A percentile compares a stretch with the other conserved stretches of the same genome.
Evolutionary conservation across 768 basidiomycete genomes (phyloP).

Genomic region (Imleria badia): DNA sequence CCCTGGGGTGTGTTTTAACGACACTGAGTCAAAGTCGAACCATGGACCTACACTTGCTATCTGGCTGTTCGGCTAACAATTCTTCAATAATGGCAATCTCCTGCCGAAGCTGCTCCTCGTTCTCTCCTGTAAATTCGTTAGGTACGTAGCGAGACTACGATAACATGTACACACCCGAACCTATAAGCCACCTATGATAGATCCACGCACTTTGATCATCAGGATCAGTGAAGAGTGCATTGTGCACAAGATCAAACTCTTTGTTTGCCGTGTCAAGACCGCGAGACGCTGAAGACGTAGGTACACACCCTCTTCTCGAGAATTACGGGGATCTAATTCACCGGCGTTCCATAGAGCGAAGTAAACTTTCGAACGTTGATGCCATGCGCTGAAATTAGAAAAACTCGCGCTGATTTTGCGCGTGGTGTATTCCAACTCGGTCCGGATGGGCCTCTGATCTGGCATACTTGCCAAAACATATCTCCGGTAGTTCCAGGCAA

Average conservation of each 20-base stretch:
- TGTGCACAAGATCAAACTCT: slow-evolving; percentile 93
- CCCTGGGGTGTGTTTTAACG: slow-evolving; percentile 50
- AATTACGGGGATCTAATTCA: slow-evolving; percentile 49
- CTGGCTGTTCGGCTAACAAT: slow-evolving; percentile 83
- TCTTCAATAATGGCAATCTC: slow-evolving; percentile 83
- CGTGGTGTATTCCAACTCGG: slow-evolving; percentile 85
- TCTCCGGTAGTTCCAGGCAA: slow-evolving; percentile 92
- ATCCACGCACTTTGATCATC: slow-evolving; percentile 97
- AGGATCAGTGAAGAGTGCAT: slow-evolving; percentile 96
- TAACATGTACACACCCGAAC: slow-evolving; percentile 52
- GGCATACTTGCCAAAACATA: slow-evolving; percentile 78
- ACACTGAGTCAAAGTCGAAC: neutral
- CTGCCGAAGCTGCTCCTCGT: slow-evolving; percentile 55
- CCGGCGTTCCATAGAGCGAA: slow-evolving; percentile 62
- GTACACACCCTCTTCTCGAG: slow-evolving; percentile 66
- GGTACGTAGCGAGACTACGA: neutral
- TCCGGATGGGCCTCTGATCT: slow-evolving; percentile 46
- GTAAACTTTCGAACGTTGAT: slow-evolving; percentile 87
- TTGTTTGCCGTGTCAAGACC: neutral
- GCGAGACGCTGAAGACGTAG: neutral
- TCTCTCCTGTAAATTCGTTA: slow-evolving; percentile 48
- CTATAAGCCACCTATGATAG: slow-evolving; percentile 97
- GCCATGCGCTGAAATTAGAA: slow-evolving; percentile 99
- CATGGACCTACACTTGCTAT: slow-evolving; percentile 77
- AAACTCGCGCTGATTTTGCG: slow-evolving; percentile 92